Conservation (phyloP, 2,329 filamentous ascomycete genomes). For the Escovopsis sp. region DNA sequence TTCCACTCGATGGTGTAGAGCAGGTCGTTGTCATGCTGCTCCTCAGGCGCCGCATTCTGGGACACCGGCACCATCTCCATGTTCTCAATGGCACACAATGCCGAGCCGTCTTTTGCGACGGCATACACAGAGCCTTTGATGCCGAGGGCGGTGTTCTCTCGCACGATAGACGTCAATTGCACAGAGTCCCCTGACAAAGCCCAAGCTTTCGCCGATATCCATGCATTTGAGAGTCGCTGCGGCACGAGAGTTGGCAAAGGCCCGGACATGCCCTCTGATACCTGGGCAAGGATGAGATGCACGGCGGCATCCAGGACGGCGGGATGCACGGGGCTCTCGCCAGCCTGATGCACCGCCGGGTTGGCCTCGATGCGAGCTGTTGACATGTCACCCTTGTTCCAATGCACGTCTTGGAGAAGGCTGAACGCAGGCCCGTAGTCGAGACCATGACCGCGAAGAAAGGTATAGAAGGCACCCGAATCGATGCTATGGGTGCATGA, state of each 20-base stretch:
- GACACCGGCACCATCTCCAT: slow-evolving; percentile 13
- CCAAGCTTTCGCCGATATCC: neutral
- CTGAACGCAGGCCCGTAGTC: slow-evolving; percentile 3
- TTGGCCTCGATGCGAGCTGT: slow-evolving; percentile 1
- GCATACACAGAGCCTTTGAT: slow-evolving; percentile 14
- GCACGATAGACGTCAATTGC: neutral
- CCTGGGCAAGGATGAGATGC: slow-evolving; percentile 12
- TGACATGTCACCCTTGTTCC: neutral
- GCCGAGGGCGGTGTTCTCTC: neutral
- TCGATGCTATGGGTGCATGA: neutral
- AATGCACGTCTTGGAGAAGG: neutral
- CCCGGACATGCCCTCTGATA: neutral
- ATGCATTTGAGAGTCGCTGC: neutral
- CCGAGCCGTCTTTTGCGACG: slow-evolving; percentile 15
- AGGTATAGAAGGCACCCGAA: neutral
- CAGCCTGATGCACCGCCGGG: slow-evolving; percentile 6
- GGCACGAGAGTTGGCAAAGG: slow-evolving; percentile 8
- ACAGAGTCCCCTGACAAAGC: neutral
- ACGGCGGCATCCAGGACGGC: slow-evolving; percentile 22
- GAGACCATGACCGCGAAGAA: slow-evolving; percentile 1
- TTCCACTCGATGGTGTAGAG: slow-evolving; percentile 23
- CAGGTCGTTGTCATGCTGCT: slow-evolving; percentile 12
- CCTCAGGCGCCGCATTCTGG: neutral
- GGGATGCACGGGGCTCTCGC: slow-evolving; percentile 18
- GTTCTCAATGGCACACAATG: slow-evolving; percentile 15